phyloP scores from a whole-genome alignment of 225 moss, liverwort and hornwort genomes.

The Neckera pumila region DNA sequence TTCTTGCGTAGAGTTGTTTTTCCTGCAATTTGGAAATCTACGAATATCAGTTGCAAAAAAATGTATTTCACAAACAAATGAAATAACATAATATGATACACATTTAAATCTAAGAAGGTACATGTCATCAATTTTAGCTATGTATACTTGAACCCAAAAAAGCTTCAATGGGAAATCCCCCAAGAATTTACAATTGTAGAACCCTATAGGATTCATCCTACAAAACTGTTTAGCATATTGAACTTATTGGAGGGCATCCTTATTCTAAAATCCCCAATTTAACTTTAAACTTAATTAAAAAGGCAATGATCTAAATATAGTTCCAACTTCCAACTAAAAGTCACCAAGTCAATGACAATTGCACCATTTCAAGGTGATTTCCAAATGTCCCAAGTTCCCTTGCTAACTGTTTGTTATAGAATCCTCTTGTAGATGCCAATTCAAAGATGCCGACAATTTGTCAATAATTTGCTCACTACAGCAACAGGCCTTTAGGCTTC shows the following conservation, averaged over 20 bases:
- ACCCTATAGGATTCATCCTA: too few species aligned
- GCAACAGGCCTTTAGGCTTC: not conserved
- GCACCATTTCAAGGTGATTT: not conserved
- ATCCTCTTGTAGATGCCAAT: accelerated
- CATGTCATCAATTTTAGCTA: not conserved
- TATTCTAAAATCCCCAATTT: too few species aligned
- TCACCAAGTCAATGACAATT: not conserved
- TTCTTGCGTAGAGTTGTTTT: not conserved
- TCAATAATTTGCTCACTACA: too few species aligned
- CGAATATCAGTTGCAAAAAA: too few species aligned
- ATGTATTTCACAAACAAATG: not conserved
- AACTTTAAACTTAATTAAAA: accelerated
- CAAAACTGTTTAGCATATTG: accelerated
- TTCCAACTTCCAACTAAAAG: accelerated
- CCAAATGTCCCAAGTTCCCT: too few species aligned
- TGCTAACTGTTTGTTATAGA: not conserved
- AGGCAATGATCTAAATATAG: accelerated
- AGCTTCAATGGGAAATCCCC: not conserved
- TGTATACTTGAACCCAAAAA: accelerated
- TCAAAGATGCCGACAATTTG: too few species aligned
- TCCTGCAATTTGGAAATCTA: not conserved
- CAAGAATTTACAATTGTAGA: too few species aligned
- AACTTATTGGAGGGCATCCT: accelerated
- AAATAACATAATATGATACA: not conserved
- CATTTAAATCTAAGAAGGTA: accelerated